Evolutionary conservation across 495 filamentous ascomycete genomes (phyloP).

Genomic region (Acidomyces sp.): DNA sequence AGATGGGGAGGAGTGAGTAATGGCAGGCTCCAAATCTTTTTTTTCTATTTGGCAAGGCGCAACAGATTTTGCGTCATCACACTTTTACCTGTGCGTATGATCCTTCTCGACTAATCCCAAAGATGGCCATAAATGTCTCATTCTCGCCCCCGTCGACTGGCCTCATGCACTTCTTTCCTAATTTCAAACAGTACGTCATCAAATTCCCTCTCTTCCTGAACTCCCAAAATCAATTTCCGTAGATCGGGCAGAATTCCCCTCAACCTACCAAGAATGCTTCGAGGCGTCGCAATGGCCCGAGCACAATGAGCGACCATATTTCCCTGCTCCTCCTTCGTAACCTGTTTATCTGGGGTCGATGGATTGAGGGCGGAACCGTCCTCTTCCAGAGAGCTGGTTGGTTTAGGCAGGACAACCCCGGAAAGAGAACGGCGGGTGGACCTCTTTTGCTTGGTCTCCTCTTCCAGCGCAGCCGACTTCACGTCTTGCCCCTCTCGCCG

Average conservation of each 20-base stretch:
- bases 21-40: too few relatives aligned
- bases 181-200: conserved; percentile 28
- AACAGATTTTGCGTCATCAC: too few relatives aligned
- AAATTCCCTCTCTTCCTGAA: conserved; percentile 25
- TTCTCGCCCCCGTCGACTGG: conserved; percentile 20
- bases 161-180: conserved; percentile 24
- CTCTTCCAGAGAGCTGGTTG: not conserved
- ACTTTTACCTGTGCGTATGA: too few relatives aligned
- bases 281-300: conserved; percentile 7
- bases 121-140: not conserved
- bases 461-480: conserved; percentile 3
- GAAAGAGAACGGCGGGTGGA: conserved; percentile 1
- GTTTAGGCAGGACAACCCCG: not conserved
- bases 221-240: conserved; percentile 20
- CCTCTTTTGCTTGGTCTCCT: not conserved
- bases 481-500: conserved; percentile 4
- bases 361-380: not conserved
- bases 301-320: not conserved
- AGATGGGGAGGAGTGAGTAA: too few relatives aligned
- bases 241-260: conserved; percentile 18
- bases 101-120: too few relatives aligned
- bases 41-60: too few relatives aligned
- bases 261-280: conserved; percentile 20
- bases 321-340: not conserved
- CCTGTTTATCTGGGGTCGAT: not conserved